Base-by-base conservation (phyloP, 140 eudicot genomes). In the Ambrosia hybrid region DNA sequence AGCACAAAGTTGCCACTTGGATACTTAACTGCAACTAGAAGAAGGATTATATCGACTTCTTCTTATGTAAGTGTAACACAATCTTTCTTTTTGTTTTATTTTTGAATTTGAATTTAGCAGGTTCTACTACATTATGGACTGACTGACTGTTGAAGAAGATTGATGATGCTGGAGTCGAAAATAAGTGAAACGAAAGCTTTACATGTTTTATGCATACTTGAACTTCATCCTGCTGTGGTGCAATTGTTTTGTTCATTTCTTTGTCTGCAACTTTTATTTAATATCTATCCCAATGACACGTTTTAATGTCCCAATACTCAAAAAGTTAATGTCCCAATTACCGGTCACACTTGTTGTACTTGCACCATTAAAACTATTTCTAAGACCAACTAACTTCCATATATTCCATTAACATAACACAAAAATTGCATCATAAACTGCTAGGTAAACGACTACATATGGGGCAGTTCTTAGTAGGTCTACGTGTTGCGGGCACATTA, bases 111-210 rank as follows among this genome's bases (percentile, higher is more conserved):
- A 21, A 21, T 21, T 21, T 21, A 21, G 34, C 81, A 76, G 81
- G 71, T 69, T 60, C 21, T 7, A 46, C 48, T 58, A 5, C 17
- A 59, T 68, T 17, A 49, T 74, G 78, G 48, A 74, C 36, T 0
- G 33, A 26, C 26, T 21, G 26, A 21, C 26, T 21, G 26, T 21
- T 68, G 75, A 76, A 68, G 75, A 76, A 68, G 63, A 55, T 67
- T 76, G 61, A 57, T 48, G 70, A 68, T 67, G 74, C 58, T 62
- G 55, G 64, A 48, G 64, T 12, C 11, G n/a, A n/a, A 48, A 76
- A 69, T 76, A 68, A 76, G 21, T 5, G 16, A 76, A 76, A 43
- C 11, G 3, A 21, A 21, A 21, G 26, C 26, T 21, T 21, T 21
- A 21, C 26, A 21, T 21, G 26, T 21, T 21, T 58, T 73, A 62